Evolutionary conservation across 148 eudicot species (phyloP).

Genomic region (Rhododendron mucronatum): DNA sequence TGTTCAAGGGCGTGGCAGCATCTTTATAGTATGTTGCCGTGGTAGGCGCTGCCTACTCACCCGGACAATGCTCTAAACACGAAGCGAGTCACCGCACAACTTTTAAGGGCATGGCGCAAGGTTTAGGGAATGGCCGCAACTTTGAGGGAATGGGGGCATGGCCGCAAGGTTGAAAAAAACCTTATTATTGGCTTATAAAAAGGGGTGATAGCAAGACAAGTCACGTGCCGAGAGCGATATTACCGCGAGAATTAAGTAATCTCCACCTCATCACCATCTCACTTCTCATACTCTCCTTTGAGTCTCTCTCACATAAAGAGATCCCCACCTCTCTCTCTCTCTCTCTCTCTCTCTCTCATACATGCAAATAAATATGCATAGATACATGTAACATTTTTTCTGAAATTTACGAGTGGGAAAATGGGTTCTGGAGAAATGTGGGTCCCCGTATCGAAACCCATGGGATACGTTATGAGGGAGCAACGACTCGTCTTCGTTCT

Average conservation of each 20-base stretch:
- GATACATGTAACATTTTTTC: neutral
- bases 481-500: slow-evolving; percentile 69
- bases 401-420: neutral
- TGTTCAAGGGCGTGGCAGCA: too few species aligned
- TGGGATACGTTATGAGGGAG: slow-evolving; percentile 69
- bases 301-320: slow-evolving; percentile 19
- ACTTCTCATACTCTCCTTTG: neutral
- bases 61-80: too few species aligned
- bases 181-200: neutral
- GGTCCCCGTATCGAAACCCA: slow-evolving; percentile 40
- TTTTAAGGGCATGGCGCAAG: too few species aligned
- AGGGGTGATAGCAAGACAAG: neutral
- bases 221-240: slow-evolving; percentile 17
- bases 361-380: neutral
- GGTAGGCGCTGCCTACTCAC: too few species aligned
- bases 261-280: slow-evolving; percentile 6
- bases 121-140: too few species aligned
- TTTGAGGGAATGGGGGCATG: too few species aligned
- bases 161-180: too few species aligned
- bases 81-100: too few species aligned
- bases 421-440: slow-evolving; percentile 64
- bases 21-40: too few species aligned
- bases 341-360: neutral
- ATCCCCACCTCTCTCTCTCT: neutral
- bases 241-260: slow-evolving; percentile 14